Evolutionary conservation across 257 asterid genomes (phyloP).

Genomic region (Euphrasia confusa): DNA sequence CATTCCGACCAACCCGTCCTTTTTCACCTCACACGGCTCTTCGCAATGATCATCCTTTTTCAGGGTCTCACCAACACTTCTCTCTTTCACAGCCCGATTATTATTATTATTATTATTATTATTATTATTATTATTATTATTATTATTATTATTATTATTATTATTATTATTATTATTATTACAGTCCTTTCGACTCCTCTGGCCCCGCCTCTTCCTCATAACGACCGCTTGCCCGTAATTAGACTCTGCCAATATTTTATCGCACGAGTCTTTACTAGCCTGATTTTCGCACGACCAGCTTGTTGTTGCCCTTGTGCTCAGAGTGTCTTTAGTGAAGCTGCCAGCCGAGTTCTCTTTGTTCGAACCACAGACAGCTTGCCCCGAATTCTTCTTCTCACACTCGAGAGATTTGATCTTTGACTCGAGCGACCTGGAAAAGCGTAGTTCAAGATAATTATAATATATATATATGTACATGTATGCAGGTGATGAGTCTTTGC

Average conservation of each 20-base stretch:
- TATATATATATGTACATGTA: not conserved
- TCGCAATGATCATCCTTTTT: constrained; percentile 38
- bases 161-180: too few relatives aligned
- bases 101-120: too few relatives aligned
- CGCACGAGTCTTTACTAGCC: constrained; percentile 21
- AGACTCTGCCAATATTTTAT: constrained; percentile 26
- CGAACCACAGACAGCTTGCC: constrained; percentile 38
- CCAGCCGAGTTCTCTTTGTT: constrained; percentile 69
- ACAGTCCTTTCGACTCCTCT: constrained; percentile 65
- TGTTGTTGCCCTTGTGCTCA: constrained; percentile 26
- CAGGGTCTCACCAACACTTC: constrained; percentile 46
- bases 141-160: too few relatives aligned
- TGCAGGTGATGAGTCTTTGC: constrained; percentile 15
- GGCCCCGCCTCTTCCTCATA: constrained; percentile 67
- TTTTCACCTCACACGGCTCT: constrained; percentile 24
- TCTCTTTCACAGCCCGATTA: constrained; percentile 45
- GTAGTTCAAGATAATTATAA: not conserved
- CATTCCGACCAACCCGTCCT: constrained; percentile 42
- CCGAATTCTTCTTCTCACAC: constrained; percentile 38
- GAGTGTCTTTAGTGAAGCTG: constrained; percentile 62
- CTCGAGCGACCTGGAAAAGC: constrained; percentile 60
- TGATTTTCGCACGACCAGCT: constrained; percentile 40
- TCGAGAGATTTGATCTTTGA: constrained; percentile 53
- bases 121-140: too few relatives aligned
- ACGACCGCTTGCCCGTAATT: constrained; percentile 37